These are phyloP conservation scores for Bjerkandera adusta DNA, from an alignment of 1,284 basidiomycete species.

Conservation along the genomic window DNA sequence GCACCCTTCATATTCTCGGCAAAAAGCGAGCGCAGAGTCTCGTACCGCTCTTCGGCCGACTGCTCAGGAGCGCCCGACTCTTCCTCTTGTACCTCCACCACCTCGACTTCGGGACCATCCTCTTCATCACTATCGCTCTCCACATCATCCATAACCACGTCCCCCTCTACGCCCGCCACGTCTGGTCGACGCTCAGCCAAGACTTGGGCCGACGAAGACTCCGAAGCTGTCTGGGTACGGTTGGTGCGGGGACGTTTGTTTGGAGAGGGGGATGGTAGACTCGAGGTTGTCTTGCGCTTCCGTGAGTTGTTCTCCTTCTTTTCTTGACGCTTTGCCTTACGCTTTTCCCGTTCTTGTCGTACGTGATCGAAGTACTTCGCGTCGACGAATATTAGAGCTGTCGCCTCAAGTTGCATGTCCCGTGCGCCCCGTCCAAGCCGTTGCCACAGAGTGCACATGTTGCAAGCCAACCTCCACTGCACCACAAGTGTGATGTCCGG, in stretches of 20 bases:
- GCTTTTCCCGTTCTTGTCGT: not conserved
- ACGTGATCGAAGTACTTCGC: constrained; percentile 15
- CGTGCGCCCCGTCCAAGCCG: constrained; percentile 20
- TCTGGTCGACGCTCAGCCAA: not conserved
- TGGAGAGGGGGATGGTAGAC: constrained; percentile 1
- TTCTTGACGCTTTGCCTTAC: not conserved
- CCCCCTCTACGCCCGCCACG: too few species aligned
- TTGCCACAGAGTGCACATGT: constrained; percentile 17
- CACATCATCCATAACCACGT: too few species aligned
- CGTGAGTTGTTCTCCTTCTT: constrained; percentile 1
- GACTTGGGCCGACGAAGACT: not conserved
- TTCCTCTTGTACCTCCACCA: too few species aligned
- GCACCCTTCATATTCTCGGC: too few species aligned
- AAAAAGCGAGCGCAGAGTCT: too few species aligned
- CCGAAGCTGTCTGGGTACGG: too few species aligned
- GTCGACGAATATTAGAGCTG: constrained; percentile 18
- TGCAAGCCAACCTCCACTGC: constrained; percentile 27
- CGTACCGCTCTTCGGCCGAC: too few species aligned
- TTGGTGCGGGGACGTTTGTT: constrained; percentile 2
- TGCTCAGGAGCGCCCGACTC: too few species aligned
- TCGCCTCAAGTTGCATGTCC: constrained; percentile 3
- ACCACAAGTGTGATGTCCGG: constrained; percentile 31
- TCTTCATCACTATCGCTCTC: too few species aligned
- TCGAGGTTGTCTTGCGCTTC: constrained; percentile 6
- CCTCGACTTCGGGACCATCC: too few species aligned